Base-by-base conservation (phyloP, 2,329 filamentous ascomycete species). In the Pyricularia pennisetigena region DNA sequence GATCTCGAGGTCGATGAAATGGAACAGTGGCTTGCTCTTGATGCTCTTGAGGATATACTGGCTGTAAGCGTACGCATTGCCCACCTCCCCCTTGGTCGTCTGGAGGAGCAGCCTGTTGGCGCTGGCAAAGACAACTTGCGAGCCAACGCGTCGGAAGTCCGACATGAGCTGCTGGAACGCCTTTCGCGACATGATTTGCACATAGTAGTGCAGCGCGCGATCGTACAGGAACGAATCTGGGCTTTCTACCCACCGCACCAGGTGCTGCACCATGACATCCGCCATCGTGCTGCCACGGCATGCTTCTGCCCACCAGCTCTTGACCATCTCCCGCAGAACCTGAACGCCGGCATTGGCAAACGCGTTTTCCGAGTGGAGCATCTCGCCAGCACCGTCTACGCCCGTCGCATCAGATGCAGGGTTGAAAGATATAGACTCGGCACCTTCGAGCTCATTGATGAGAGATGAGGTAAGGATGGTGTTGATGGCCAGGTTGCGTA, bases 1-100 rank as follows among this genome's bases (percentile, higher is more conserved):
- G 78, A 99, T 95, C 73, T 97, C 92, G 3, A 99, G 84, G 74
- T 99, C 95, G 71, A 99, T 88, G 76, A 99, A 99, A 78, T 97
- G 92, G 80, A 99, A 99, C 0, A 97, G 85, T 0, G 95, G 93
- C 75, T 97, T 97, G 68, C 88, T 89, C 78, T 97, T 94, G 80
- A 99, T 97, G 0, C 94, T 97, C 81, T 97, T 97, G 74, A 99
- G 85, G 70, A 99, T 96, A 79, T 99, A 99, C 78, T 98, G 91
- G 72, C 92, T 94, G 82, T 98, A 99, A 0, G 95, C 94, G 72
- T 91, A 98, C 0, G 96, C 95, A 75, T 97, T 99, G 69, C 93
- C 93, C 1, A 99, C 94, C 78, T 99, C 95, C 1, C 91, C 89
- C 80, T 99, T 99, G 4, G 93, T 97, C 0, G 95, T 99, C 77